Evolutionary conservation across 225 moss, liverwort and hornwort species (phyloP).

Genomic region (Marchantia paleacea): DNA sequence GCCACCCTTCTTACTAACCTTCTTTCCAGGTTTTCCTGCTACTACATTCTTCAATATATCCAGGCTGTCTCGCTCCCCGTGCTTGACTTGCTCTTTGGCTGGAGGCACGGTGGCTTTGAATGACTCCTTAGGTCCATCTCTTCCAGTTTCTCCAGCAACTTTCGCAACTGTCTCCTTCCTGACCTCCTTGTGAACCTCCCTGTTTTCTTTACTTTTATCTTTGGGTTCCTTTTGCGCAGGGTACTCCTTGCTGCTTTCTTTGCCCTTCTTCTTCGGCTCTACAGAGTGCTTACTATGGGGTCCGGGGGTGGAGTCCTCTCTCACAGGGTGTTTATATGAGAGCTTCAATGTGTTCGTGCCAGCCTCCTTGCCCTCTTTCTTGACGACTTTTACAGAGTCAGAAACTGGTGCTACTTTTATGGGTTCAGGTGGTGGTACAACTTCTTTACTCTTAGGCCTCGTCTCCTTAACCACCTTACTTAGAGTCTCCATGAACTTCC

Average conservation of each 20-base stretch:
- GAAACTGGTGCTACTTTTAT: constrained; percentile 3
- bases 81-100: constrained; percentile 25
- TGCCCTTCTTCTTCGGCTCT: constrained; percentile 52
- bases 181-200: constrained; percentile 54
- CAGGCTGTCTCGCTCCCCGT: constrained; percentile 20
- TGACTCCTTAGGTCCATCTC: constrained; percentile 49
- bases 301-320: constrained; percentile 3
- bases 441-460: constrained; percentile 17
- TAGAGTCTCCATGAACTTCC: constrained; percentile 16
- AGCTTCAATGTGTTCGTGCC: constrained; percentile 21
- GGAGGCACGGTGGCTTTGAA: constrained; percentile 36
- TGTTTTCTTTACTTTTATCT: constrained; percentile 41
- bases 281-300: neutral
- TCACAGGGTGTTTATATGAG: constrained; percentile 19
- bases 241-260: constrained; percentile 55
- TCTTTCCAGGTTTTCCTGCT: constrained; percentile 25
- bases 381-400: constrained; percentile 24
- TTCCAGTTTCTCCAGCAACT: constrained; percentile 25
- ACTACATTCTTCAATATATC: constrained; percentile 25
- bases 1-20: constrained; percentile 23
- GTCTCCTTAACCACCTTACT: constrained; percentile 31
- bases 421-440: constrained; percentile 19
- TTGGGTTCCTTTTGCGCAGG: constrained; percentile 65
- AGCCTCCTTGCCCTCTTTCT: constrained; percentile 24
- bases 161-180: constrained; percentile 42